Conservation (phyloP, 331 rosid species). For the Pyrus hybrid region DNA sequence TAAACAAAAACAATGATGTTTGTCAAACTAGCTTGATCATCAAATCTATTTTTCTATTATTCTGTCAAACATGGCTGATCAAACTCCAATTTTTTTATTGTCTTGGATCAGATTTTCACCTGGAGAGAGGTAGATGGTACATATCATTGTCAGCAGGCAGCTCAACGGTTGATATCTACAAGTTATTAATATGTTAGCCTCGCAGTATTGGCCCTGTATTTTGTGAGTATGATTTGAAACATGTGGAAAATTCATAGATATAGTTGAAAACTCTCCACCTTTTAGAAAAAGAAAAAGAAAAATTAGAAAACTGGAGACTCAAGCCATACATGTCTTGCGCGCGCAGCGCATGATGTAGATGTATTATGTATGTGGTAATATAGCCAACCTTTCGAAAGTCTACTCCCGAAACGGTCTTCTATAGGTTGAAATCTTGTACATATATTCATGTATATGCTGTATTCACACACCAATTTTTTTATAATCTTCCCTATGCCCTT, state of each 20-base stretch:
- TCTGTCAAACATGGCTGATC: neutral
- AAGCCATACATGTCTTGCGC: neutral
- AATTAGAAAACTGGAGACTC: neutral
- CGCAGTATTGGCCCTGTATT: slow-evolving; percentile 17
- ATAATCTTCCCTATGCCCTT: too few relatives aligned
- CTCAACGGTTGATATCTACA: slow-evolving; percentile 8
- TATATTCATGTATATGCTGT: too few relatives aligned
- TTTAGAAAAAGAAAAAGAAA: neutral
- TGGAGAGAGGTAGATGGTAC: neutral
- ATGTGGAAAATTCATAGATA: too few relatives aligned
- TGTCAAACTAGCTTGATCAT: neutral
- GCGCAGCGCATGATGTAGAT: neutral
- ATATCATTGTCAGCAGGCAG: neutral
- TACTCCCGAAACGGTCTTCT: too few relatives aligned
- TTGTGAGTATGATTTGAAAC: neutral
- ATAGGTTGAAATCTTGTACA: neutral
- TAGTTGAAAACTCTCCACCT: neutral
- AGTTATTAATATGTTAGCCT: neutral
- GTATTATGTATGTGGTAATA: neutral
- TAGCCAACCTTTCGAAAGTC: too few relatives aligned
- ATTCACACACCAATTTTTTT: too few relatives aligned
- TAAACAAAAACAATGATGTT: neutral
- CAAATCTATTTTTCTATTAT: neutral
- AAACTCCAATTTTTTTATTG: neutral
- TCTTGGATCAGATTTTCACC: neutral